Evolutionary conservation across 768 basidiomycete genomes (phyloP).

Genomic region (Lentinula sp.): DNA sequence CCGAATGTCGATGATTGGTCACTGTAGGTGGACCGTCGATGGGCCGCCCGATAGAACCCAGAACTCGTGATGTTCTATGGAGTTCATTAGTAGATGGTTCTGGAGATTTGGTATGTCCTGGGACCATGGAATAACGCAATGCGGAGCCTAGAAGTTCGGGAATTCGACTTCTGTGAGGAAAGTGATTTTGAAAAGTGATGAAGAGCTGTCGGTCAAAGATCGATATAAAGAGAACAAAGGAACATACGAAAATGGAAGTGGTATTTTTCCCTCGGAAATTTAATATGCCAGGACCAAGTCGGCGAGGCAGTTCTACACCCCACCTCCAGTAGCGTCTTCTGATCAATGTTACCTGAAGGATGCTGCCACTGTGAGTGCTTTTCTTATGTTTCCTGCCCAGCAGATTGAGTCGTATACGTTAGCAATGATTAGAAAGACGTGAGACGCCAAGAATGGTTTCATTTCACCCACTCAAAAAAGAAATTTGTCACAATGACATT

Average conservation of each 20-base stretch:
- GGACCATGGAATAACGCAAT: not conserved
- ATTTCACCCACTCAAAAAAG: not conserved
- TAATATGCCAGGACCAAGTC: not conserved
- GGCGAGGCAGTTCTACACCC: not conserved
- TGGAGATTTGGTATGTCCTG: not conserved
- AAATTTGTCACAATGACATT: not conserved
- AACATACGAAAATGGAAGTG: not conserved
- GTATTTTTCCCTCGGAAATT: not conserved
- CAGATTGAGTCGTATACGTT: too few relatives aligned
- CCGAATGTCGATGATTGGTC: too few relatives aligned
- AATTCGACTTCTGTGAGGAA: not conserved
- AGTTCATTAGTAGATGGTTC: not conserved
- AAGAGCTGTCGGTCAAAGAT: constrained; percentile 1
- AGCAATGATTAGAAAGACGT: too few relatives aligned
- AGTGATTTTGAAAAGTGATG: not conserved
- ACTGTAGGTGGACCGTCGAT: not conserved
- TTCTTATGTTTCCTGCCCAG: not conserved
- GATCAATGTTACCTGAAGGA: not conserved
- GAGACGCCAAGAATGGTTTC: too few relatives aligned
- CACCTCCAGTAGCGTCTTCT: not conserved
- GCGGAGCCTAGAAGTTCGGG: not conserved
- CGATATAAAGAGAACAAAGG: constrained; percentile 3
- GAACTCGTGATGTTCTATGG: not conserved
- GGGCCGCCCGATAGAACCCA: not conserved
- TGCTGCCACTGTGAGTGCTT: not conserved